phyloP scores from a whole-genome alignment of 208 protist genomes.

The Leishmania guyanensis region DNA sequence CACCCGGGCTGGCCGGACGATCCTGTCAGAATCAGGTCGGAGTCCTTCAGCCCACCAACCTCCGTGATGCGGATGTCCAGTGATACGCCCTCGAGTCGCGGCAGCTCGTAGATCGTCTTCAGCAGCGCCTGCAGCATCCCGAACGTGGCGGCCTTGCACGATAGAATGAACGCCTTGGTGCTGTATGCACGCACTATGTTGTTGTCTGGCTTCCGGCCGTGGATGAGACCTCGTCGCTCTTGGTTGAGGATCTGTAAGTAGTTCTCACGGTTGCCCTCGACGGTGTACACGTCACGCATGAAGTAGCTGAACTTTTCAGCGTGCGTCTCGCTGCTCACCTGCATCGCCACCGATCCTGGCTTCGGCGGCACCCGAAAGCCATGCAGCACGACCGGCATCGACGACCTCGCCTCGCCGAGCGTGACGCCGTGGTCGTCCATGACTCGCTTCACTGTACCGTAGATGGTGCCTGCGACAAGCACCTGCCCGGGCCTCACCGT shows the following conservation, averaged over 20 bases:
- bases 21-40: constrained; percentile 68
- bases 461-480: constrained; percentile 77
- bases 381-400: constrained; percentile 75
- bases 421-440: constrained; percentile 65
- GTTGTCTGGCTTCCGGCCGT: constrained; percentile 87
- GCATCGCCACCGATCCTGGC: constrained; percentile 80
- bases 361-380: constrained; percentile 84
- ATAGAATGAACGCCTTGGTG: constrained; percentile 67
- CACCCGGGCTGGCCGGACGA: constrained; percentile 68
- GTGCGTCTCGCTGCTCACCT: constrained; percentile 86
- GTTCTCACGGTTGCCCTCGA: constrained; percentile 76
- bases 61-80: constrained; percentile 76
- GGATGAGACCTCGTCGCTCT: constrained; percentile 72
- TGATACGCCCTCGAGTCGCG: constrained; percentile 74
- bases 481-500: constrained; percentile 67
- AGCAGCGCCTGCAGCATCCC: constrained; percentile 91
- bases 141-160: constrained; percentile 87
- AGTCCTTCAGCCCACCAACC: constrained; percentile 72
- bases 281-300: constrained; percentile 86
- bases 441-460: constrained; percentile 70
- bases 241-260: constrained; percentile 85
- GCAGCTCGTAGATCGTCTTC: constrained; percentile 86
- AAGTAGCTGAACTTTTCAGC: constrained; percentile 87
- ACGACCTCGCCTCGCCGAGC: constrained; percentile 67
- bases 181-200: constrained; percentile 78